Evolutionary conservation across 208 protist genomes (phyloP), one percentile per base, ranked within the genome.

Genomic region (Angomonas ambiguus): DNA sequence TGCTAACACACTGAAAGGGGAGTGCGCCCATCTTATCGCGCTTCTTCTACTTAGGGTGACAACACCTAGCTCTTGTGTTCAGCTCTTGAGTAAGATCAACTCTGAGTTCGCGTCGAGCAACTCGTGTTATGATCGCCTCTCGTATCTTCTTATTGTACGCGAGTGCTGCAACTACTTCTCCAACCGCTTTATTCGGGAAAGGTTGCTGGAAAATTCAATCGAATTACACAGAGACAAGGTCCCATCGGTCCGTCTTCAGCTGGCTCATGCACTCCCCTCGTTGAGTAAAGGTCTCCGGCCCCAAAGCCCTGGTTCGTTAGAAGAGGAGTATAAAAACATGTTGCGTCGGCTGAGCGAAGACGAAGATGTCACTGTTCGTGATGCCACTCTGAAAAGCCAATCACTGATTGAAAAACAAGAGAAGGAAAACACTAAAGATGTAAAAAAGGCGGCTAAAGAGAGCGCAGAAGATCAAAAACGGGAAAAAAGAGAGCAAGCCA

Each of bases 221-320:
- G 91, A 94, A 69, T 71, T 94, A 31, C 85, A 93, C 55, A 83
- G 82, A 55, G 91, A 96, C 68, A 38, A 73, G 18, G 87, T 96
- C n/a, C 66, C 71, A n/a, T 41, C 75, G 32, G 87, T 96, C 22
- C 80, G 91, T 0, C 31, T 93, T 33, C 74, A 80, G 16, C 63
- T 96, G 27, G 85, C 87, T 5, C 76, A 76, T 22, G 51, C 62
- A 1, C 75, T 94, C 1, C 72, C 79, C 13, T 34, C 61, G 2
- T 69, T 94, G 20, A 75, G 60, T n/a, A 80, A 71, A 30, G 75
- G 75, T 5, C 71, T 96, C 38, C 76, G 77, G 1, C 48, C 57
- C 20, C 48, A 55, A 51, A 69, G 53, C 41, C 33, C 64, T 5
- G 83, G 79, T 27, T 77, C 78, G 22, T 53, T 83, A 2, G 68